Percentiles rank a stretch among this genome's conserved stretches.
Conservation (phyloP, 257 asterid species). For the Coffea eugenioides region DNA sequence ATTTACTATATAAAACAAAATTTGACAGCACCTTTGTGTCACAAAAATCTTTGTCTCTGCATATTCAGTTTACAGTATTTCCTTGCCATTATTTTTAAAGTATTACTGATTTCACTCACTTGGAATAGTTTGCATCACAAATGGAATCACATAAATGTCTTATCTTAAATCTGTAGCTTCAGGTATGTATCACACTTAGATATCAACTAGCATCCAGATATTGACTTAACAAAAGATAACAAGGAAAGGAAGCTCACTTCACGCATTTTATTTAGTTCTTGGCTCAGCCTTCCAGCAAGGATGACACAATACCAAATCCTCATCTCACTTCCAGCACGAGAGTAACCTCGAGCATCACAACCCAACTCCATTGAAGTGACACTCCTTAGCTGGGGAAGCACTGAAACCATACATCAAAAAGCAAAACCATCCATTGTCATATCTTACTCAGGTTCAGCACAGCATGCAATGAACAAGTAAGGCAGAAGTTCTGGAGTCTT, state of each 20-base stretch:
- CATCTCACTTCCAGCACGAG: slow-evolving; percentile 80
- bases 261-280: slow-evolving; percentile 88
- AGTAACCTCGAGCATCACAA: slow-evolving; percentile 77
- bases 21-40: not conserved
- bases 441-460: not conserved
- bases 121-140: not conserved
- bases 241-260: slow-evolving; percentile 55
- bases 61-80: not conserved
- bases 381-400: slow-evolving; percentile 94
- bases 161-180: not conserved
- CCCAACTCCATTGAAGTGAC: slow-evolving; percentile 80
- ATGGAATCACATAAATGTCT: not conserved
- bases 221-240: slow-evolving; percentile 2
- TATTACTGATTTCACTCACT: not conserved
- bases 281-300: slow-evolving; percentile 85
- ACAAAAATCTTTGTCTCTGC: not conserved
- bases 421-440: slow-evolving; percentile 10
- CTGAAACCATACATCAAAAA: slow-evolving; percentile 44
- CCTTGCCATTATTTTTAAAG: slow-evolving; percentile 8
- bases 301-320: slow-evolving; percentile 94
- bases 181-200: not conserved
- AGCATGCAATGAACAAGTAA: not conserved
- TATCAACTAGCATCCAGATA: slow-evolving; percentile 4
- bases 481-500: not conserved
- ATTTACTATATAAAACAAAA: slow-evolving; percentile 22